Evolutionary conservation across 1,139 yeast genomes (phyloP), one percentile per base, ranked within the genome.

Genomic region (Diutina mesorugosa): DNA sequence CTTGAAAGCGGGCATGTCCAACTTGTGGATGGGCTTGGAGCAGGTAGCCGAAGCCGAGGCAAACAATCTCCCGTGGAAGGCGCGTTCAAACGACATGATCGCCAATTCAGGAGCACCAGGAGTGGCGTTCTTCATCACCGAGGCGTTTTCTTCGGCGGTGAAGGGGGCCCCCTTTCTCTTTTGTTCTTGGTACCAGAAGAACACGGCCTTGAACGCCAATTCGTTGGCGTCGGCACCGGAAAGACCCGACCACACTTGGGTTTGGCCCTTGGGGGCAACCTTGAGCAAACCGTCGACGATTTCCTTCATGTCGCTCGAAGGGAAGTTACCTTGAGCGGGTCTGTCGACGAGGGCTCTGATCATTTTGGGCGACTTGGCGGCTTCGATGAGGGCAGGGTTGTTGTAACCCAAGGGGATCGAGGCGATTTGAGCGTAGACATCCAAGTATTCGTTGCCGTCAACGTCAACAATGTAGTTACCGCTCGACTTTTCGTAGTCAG

Each of bases 171-270:
- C 77, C 51, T 83, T 80, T 71, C 91, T 81, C 71, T 75, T 74
- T 66, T 80, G 72, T 56, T 81, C 71, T 65, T 84, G 87, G 69
- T 85, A 84, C 77, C 85, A 84, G 74, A 87, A 81, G 69, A 87
- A 87, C 9, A 88, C 89, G 56, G 95, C 93, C 73, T 87, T 87
- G 77, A 83, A 87, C 10, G 95, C 95, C 67, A 85, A 79, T 70
- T 87, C 95, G 67, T 85, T 85, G 62, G 95, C 95, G 67, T 87
- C 93, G 38, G 91, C 87, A 59, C 95, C 95, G 21, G 90, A 81
- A 63, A 86, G 74, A 51, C 87, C 91, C 18, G 88, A 81, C 90
- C 91, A 87, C 57, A 80, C 78, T 65, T 79, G 72, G 64, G 74
- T 78, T 69, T 83, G 85, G 59, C 88, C 89, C 66, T 80, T 80